These are phyloP conservation scores for Chrysoporthe cubensis DNA, from an alignment of 2,329 filamentous ascomycete genomes.

Conservation along the genomic window DNA sequence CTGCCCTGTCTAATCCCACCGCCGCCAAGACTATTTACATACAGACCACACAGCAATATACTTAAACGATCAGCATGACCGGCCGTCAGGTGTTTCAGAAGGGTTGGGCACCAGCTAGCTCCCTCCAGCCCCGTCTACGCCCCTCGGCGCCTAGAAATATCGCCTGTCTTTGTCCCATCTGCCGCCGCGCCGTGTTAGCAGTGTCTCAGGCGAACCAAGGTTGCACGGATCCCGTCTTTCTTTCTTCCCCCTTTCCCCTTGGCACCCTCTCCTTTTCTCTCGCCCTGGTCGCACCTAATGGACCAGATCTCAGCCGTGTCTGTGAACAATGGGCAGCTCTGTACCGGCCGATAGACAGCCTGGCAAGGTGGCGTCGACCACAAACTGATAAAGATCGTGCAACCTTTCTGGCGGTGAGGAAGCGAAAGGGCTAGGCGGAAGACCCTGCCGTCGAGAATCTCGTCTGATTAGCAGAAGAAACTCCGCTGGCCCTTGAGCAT, in stretches of 20 bases:
- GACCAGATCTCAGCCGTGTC: background rate
- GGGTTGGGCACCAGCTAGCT: no score
- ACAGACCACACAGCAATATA: no score
- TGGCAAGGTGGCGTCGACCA: background rate
- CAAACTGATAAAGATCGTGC: background rate
- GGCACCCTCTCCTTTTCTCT: no score
- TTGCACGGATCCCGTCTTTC: background rate
- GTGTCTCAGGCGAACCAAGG: background rate
- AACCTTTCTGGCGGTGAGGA: background rate
- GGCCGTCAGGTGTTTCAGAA: no score
- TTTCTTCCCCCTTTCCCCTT: no score
- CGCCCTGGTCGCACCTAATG: no score
- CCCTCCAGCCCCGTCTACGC: no score
- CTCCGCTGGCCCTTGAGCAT: background rate
- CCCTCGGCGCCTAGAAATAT: no score
- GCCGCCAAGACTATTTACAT: no score
- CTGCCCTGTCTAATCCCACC: no score
- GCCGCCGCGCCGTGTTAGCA: background rate
- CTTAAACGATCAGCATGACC: no score
- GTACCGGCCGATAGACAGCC: background rate
- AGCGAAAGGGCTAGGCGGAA: background rate
- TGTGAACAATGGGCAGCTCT: background rate
- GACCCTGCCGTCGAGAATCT: background rate
- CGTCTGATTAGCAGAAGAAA: background rate
- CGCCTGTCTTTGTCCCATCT: background rate